A percentile compares a stretch with the other conserved stretches of the same genome.
These are phyloP conservation scores for Cladophialophora carrionii DNA, from an alignment of 2,329 filamentous ascomycete genomes.

Conservation along the genomic window DNA sequence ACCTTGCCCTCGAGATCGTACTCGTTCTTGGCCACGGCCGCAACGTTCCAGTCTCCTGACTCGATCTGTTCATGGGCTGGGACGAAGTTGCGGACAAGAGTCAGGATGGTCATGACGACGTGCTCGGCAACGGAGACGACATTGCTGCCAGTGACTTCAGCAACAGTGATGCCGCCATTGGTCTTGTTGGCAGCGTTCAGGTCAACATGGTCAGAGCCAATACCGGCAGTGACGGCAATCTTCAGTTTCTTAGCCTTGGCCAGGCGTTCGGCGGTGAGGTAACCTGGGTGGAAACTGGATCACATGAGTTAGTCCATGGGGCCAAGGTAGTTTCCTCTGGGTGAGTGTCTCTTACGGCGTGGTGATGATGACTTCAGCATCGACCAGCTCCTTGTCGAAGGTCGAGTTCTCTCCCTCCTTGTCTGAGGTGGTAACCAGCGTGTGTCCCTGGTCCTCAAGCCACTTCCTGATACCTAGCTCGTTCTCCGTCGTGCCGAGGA, in stretches of 20 bases:
- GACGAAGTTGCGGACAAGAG: slow-evolving; percentile 96
- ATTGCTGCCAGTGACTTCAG: slow-evolving; percentile 97
- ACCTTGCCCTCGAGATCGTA: slow-evolving; percentile 97
- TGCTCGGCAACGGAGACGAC: slow-evolving; percentile 99
- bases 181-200: slow-evolving; percentile 96
- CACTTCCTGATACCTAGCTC: slow-evolving; percentile 96
- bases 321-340: not conserved
- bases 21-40: slow-evolving; percentile 95
- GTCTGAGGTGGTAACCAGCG: slow-evolving; percentile 93
- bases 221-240: slow-evolving; percentile 93
- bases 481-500: slow-evolving; percentile 96
- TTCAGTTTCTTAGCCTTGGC: slow-evolving; percentile 99
- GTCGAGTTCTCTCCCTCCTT: slow-evolving; percentile 93
- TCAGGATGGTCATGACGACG: slow-evolving; percentile 97
- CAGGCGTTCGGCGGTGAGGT: slow-evolving; percentile 93
- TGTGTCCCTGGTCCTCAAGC: slow-evolving; percentile 97
- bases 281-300: slow-evolving; percentile 93
- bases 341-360: slow-evolving; percentile 69
- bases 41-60: slow-evolving; percentile 91
- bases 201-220: slow-evolving; percentile 98
- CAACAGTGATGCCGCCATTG: slow-evolving; percentile 95
- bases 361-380: slow-evolving; percentile 98
- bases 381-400: slow-evolving; percentile 94
- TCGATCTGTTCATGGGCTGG: slow-evolving; percentile 94
- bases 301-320: slow-evolving; percentile 17